Evolutionary conservation across 83 land plant species (phyloP).

Genomic region (Diphasiastrum complanatum): DNA sequence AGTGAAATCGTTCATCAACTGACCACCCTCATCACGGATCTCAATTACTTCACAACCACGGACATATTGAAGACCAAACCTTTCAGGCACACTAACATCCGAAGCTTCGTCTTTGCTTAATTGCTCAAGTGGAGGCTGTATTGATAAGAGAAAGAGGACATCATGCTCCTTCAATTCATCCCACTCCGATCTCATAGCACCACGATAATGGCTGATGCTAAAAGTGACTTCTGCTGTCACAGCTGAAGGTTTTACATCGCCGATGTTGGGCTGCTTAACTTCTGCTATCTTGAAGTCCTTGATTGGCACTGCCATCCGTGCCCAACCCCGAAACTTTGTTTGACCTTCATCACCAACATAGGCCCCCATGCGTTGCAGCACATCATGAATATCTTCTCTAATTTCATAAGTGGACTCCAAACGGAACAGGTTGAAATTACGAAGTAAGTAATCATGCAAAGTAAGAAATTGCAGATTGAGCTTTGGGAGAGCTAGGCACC

Average conservation of each 20-base stretch:
- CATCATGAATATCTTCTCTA: constrained; percentile 93
- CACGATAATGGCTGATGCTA: constrained; percentile 58
- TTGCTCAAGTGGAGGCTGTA: constrained; percentile 74
- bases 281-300: constrained; percentile 70
- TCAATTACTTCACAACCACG: constrained; percentile 99
- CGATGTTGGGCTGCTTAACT: constrained; percentile 94
- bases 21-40: constrained; percentile 83
- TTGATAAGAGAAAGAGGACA: constrained; percentile 81
- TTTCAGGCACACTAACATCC: constrained; percentile 71
- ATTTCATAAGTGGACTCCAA: constrained; percentile 99
- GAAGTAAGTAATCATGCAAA: constrained; percentile 88
- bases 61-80: constrained; percentile 84
- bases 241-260: constrained; percentile 87
- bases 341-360: constrained; percentile 87
- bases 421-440: constrained; percentile 95
- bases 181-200: constrained; percentile 87
- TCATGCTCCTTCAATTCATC: constrained; percentile 95
- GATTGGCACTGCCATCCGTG: constrained; percentile 93
- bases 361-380: constrained; percentile 79
- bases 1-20: constrained; percentile 95
- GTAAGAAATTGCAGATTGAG: constrained; percentile 95
- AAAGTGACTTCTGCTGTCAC: constrained; percentile 77
- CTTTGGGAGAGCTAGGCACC: constrained; percentile 93
- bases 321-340: constrained; percentile 93
- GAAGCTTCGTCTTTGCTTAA: constrained; percentile 59